Evolutionary conservation across 805 yeast species (phyloP).

Genomic region (Cyberlindnera americana): DNA sequence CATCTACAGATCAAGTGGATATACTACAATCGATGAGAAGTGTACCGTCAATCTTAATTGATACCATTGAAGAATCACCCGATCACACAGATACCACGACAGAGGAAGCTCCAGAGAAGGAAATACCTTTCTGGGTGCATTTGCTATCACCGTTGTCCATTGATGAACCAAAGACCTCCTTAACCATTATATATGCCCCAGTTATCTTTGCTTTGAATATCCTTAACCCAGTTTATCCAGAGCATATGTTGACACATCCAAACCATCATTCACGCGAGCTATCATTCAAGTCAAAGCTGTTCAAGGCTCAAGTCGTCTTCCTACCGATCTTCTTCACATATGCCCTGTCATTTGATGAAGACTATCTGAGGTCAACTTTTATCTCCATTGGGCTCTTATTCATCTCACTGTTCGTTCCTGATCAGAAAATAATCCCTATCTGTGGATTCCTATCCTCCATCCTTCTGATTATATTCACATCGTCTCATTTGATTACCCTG

Average conservation of each 20-base stretch:
- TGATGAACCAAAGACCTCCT: constrained; percentile 5
- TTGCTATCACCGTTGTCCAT: constrained; percentile 6
- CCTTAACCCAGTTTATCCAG: constrained; percentile 15
- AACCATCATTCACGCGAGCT: constrained; percentile 1
- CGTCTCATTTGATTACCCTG: constrained; percentile 64
- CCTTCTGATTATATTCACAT: constrained; percentile 64
- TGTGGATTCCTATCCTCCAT: constrained; percentile 68
- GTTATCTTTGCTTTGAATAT: constrained; percentile 12
- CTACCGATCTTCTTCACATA: constrained; percentile 15
- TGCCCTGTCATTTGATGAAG: neutral
- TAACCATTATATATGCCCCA: constrained; percentile 5
- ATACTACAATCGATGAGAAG: neutral
- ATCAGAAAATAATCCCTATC: constrained; percentile 28
- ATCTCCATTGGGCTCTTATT: neutral
- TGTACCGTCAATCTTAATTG: neutral
- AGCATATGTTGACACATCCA: constrained; percentile 2
- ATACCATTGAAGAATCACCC: neutral
- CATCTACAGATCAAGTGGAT: constrained; percentile 7
- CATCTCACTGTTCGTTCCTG: neutral
- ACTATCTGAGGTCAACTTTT: neutral
- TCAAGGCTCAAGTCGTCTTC: constrained; percentile 29
- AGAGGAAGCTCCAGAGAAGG: neutral
- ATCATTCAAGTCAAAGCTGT: constrained; percentile 16
- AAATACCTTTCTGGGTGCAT: constrained; percentile 8
- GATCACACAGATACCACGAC: constrained; percentile 10